These are phyloP conservation scores for Lachnellula cervina DNA, from an alignment of 2,329 filamentous ascomycete genomes.

Conservation along the genomic window DNA sequence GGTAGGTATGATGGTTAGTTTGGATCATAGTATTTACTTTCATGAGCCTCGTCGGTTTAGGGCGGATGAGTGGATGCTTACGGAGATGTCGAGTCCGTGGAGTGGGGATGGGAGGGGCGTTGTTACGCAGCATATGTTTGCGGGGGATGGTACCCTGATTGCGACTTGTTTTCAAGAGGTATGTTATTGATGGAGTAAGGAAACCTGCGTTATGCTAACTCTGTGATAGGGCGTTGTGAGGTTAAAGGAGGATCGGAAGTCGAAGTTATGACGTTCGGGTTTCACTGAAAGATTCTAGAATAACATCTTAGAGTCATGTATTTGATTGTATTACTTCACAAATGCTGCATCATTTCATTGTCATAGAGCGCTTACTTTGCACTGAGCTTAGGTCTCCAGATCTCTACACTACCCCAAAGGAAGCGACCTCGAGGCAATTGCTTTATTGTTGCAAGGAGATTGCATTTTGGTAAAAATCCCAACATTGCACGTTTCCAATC, in stretches of 20 bases:
- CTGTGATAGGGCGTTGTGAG: conserved; percentile 27
- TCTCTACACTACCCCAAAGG: too few relatives aligned
- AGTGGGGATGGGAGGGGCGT: conserved; percentile 71
- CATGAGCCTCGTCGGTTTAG: conserved; percentile 54
- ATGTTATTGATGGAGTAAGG: not conserved
- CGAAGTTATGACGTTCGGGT: not conserved
- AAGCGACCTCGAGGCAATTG: too few relatives aligned
- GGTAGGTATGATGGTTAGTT: conserved; percentile 79
- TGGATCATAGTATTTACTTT: conserved; percentile 72
- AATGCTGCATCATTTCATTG: too few relatives aligned
- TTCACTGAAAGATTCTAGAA: too few relatives aligned
- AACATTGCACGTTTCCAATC: too few relatives aligned
- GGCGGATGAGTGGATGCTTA: conserved; percentile 73
- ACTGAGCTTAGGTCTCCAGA: too few relatives aligned
- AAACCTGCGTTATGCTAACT: conserved; percentile 1
- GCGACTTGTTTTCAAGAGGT: conserved; percentile 79
- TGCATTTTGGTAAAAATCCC: too few relatives aligned
- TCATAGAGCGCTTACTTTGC: too few relatives aligned
- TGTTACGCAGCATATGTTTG: conserved; percentile 70
- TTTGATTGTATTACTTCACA: too few relatives aligned
- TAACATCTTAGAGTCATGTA: too few relatives aligned
- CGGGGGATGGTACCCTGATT: conserved; percentile 64
- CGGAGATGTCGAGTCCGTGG: conserved; percentile 78
- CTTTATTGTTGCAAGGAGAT: too few relatives aligned
- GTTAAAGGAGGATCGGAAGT: conserved; percentile 19